These are phyloP conservation scores for Sechiopsis laciniata DNA, from an alignment of 306 rosid species.

Conservation along the genomic window DNA sequence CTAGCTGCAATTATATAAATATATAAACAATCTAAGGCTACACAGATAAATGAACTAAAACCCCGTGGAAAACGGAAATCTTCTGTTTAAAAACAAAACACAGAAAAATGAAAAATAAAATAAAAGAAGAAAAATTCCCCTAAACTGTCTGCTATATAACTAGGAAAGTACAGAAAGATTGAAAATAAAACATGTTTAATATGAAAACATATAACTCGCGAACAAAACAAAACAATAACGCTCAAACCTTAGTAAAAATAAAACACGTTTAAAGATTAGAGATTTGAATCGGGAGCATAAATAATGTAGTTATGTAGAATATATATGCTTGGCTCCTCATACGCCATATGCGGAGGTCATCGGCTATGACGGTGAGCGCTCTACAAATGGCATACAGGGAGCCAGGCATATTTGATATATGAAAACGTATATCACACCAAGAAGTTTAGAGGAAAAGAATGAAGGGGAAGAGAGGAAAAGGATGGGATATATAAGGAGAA, in stretches of 20 bases:
- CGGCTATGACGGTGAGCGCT: slow-evolving; percentile 23
- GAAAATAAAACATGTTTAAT: too few relatives aligned
- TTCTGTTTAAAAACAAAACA: too few relatives aligned
- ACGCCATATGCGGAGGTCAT: slow-evolving; percentile 30
- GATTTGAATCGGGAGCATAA: neutral
- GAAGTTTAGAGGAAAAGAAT: neutral
- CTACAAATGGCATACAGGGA: slow-evolving; percentile 32
- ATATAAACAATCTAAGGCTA: too few relatives aligned
- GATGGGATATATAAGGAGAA: slow-evolving; percentile 17
- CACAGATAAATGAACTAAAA: too few relatives aligned
- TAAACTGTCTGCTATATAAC: too few relatives aligned
- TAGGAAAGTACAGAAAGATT: neutral
- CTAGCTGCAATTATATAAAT: neutral
- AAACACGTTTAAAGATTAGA: neutral
- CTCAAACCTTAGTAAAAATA: too few relatives aligned
- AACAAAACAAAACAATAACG: too few relatives aligned
- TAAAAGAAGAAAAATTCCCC: too few relatives aligned
- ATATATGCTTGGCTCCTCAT: slow-evolving; percentile 34
- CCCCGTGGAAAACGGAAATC: too few relatives aligned
- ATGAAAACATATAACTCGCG: too few relatives aligned
- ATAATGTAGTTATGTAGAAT: neutral
- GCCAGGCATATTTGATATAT: slow-evolving; percentile 26
- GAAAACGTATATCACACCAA: neutral
- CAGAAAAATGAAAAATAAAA: too few relatives aligned
- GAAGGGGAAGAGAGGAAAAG: slow-evolving; percentile 9